A percentile compares a stretch with the other conserved stretches of the same genome.
These are phyloP conservation scores for Suillus ampliporus DNA, from an alignment of 768 basidiomycete genomes.

Conservation along the genomic window DNA sequence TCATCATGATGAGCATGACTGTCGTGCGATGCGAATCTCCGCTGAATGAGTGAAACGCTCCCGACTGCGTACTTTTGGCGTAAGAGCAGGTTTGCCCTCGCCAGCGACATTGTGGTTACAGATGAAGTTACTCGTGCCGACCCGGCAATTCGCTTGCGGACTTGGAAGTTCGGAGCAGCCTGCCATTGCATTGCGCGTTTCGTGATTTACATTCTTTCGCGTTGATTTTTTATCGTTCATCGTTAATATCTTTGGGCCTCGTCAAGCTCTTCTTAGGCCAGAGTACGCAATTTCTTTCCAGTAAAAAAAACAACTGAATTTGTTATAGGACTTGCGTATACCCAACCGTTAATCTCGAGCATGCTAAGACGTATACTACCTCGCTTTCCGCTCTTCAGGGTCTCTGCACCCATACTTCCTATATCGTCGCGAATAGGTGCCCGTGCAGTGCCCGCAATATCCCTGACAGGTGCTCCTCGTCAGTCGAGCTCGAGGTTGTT, in stretches of 20 bases:
- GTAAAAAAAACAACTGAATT: neutral
- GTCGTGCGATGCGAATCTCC: constrained; percentile 50
- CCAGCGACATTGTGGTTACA: constrained; percentile 46
- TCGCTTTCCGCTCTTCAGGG: constrained; percentile 52
- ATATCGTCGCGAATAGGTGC: constrained; percentile 46
- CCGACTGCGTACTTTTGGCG: constrained; percentile 39
- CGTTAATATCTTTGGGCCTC: neutral
- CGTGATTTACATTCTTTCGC: neutral
- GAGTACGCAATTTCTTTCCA: constrained; percentile 1
- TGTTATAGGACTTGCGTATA: neutral
- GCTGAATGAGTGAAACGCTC: constrained; percentile 37
- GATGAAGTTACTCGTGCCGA: constrained; percentile 13
- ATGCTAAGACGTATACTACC: constrained; percentile 49
- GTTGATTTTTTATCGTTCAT: neutral
- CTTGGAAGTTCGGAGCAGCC: constrained; percentile 4
- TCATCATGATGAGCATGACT: constrained; percentile 48
- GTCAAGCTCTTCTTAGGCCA: neutral
- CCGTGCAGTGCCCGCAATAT: constrained; percentile 33
- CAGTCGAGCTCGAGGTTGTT: constrained; percentile 50
- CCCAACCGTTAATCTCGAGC: constrained; percentile 10
- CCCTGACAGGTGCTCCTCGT: constrained; percentile 36
- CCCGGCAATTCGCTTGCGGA: constrained; percentile 17
- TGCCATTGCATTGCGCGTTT: neutral
- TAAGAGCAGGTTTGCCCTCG: constrained; percentile 43
- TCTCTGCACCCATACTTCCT: constrained; percentile 55